phyloP scores from a whole-genome alignment of 176 grass and related monocot species.

The Phoenix roebelenii region DNA sequence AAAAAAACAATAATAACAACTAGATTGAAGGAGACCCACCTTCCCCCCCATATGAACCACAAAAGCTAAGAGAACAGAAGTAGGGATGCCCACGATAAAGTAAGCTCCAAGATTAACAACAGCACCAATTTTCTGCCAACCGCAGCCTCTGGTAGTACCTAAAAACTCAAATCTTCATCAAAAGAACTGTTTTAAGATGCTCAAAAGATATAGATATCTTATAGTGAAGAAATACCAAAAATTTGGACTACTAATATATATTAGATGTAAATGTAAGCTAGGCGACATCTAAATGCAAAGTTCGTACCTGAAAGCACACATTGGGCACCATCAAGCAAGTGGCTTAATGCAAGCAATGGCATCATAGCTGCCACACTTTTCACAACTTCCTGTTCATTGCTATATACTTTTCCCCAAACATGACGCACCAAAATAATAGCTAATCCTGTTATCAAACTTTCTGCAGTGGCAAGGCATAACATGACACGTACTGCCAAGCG shows the following conservation, averaged over 20 bases:
- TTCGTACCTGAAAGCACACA: slow-evolving; percentile 64
- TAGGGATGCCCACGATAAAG: slow-evolving; percentile 46
- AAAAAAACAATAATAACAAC: too few species aligned
- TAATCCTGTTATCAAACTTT: slow-evolving; percentile 23
- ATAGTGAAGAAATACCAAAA: too few species aligned
- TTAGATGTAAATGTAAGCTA: too few species aligned
- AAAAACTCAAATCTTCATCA: neutral
- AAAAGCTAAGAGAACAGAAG: slow-evolving; percentile 48
- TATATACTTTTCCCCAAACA: slow-evolving; percentile 59
- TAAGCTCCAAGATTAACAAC: slow-evolving; percentile 51
- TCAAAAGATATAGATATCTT: too few species aligned
- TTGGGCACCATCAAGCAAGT: slow-evolving; percentile 50
- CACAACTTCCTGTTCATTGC: slow-evolving; percentile 68
- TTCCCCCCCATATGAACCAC: slow-evolving; percentile 39
- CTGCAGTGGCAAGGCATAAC: slow-evolving; percentile 28
- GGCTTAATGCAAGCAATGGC: slow-evolving; percentile 50
- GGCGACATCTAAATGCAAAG: too few species aligned
- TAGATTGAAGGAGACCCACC: neutral
- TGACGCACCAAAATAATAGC: slow-evolving; percentile 43
- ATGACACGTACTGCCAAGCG: slow-evolving; percentile 46
- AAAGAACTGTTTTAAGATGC: too few species aligned
- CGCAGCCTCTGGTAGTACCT: slow-evolving; percentile 65
- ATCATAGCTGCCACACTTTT: slow-evolving; percentile 52
- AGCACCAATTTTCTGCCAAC: slow-evolving; percentile 72
- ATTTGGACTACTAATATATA: too few species aligned